Conservation (phyloP, 306 rosid genomes). For the Cucumis hystrix region DNA sequence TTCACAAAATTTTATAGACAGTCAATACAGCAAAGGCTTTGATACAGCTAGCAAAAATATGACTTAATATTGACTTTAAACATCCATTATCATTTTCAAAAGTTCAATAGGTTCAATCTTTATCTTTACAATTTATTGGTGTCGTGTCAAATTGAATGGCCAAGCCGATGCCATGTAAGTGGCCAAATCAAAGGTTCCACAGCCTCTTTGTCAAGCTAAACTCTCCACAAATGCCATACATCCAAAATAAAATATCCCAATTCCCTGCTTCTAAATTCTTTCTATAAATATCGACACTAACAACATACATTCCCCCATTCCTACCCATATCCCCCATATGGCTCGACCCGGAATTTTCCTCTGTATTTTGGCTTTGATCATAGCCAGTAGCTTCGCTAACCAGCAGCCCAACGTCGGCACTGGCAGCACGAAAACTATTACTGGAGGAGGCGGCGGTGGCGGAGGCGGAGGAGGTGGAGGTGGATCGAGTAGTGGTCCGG, state of each 20-base stretch:
- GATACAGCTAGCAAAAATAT: too few species aligned
- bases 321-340: neutral
- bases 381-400: neutral
- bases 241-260: neutral
- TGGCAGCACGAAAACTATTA: too few species aligned
- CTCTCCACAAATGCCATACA: neutral
- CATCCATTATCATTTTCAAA: too few species aligned
- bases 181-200: neutral
- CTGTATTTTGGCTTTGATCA: neutral
- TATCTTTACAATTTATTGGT: too few species aligned
- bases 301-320: neutral
- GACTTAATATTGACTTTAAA: too few species aligned
- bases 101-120: too few species aligned
- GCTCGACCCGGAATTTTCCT: neutral
- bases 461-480: too few species aligned
- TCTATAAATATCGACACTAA: neutral
- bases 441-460: too few species aligned
- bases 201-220: neutral
- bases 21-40: too few species aligned
- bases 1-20: too few species aligned
- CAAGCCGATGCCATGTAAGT: neutral
- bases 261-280: neutral
- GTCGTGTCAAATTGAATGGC: neutral
- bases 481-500: too few species aligned
- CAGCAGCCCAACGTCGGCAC: neutral